Evolutionary conservation across 768 basidiomycete species (phyloP), one percentile per base, ranked within the genome.

Genomic region (Naganishia randhawae): DNA sequence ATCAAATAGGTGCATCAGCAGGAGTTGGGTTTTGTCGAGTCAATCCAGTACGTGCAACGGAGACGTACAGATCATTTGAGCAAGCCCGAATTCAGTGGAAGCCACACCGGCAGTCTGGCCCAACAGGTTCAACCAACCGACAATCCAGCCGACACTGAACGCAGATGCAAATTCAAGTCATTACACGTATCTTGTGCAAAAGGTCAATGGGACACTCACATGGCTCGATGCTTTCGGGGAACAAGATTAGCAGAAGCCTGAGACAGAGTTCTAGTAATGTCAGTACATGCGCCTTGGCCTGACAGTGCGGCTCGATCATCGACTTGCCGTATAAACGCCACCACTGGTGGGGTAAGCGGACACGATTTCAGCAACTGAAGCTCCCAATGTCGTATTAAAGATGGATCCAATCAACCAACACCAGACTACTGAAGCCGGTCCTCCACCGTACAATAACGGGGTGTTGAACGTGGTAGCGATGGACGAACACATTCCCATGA

Each of bases 61-160:
- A 3, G 90, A 90, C n/a, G 86, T 86, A 82, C 88, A 75, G 69
- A 77, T 80, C 76, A 80, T 76, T n/a, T 45, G 48, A 29, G 66
- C 66, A 16, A 67, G 54, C 57, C 66, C 90, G 74, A 90, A 92
- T 77, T 92, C 90, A 0, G 90, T 92, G 1, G 89, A 91, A 8
- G 91, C 88, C 55, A 92, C 83, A 32, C 91, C 91, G 14, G 91
- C 90, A 66, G 91, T 85, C 54, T 73, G 73, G 31, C 71, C 73
- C 25, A 76, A 63, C 29, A 74, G 48, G 51, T 74, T 73, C 25
- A 72, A 75, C 77, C 81, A 82, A 51, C 79, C 80, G 41, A 80
- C 76, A 14, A 80, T 67, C 77, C 82, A 83, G 17, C 80, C 80
- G 50, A 78, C 76, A 50, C 76, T 74, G 50, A 22, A 29, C 2